Conservation (phyloP, 805 yeast species). For the Lachancea dasiensis region DNA sequence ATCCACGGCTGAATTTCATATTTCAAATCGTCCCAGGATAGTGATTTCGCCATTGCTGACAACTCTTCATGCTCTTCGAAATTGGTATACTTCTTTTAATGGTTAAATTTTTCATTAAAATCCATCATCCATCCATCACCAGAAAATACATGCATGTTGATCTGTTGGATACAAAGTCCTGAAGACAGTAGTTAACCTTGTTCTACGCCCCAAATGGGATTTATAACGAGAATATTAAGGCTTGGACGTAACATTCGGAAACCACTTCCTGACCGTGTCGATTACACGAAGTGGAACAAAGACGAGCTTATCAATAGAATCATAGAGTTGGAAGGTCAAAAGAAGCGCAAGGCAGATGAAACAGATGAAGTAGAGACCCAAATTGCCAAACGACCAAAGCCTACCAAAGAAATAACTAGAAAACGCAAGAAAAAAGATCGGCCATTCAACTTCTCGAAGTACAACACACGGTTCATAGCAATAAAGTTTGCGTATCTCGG, state of each 20-base stretch:
- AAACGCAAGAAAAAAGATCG: constrained; percentile 32
- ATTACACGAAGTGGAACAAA: constrained; percentile 59
- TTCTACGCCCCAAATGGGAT: constrained; percentile 13
- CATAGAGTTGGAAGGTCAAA: constrained; percentile 44
- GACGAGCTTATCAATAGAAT: constrained; percentile 57
- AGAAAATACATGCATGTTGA: too few species aligned
- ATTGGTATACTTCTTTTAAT: too few species aligned
- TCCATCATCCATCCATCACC: too few species aligned
- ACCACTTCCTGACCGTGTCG: constrained; percentile 12
- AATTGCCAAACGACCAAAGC: constrained; percentile 4
- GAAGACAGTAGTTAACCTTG: neutral
- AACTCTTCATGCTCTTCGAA: neutral
- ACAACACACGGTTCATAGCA: constrained; percentile 64
- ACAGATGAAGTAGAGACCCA: constrained; percentile 5
- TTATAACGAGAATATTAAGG: constrained; percentile 15
- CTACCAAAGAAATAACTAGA: constrained; percentile 11
- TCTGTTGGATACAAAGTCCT: too few species aligned
- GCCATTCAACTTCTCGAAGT: constrained; percentile 61
- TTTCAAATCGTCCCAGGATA: constrained; percentile 55
- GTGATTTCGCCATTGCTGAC: constrained; percentile 40
- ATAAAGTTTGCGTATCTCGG: constrained; percentile 83
- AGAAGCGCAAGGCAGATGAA: constrained; percentile 7
- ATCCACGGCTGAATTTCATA: constrained; percentile 64
- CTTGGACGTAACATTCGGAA: constrained; percentile 5
- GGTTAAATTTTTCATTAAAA: constrained; percentile 2